A percentile compares a stretch with the other conserved stretches of the same genome.
phyloP scores from a whole-genome alignment of 768 basidiomycete species.

The Tulasnella sp. region DNA sequence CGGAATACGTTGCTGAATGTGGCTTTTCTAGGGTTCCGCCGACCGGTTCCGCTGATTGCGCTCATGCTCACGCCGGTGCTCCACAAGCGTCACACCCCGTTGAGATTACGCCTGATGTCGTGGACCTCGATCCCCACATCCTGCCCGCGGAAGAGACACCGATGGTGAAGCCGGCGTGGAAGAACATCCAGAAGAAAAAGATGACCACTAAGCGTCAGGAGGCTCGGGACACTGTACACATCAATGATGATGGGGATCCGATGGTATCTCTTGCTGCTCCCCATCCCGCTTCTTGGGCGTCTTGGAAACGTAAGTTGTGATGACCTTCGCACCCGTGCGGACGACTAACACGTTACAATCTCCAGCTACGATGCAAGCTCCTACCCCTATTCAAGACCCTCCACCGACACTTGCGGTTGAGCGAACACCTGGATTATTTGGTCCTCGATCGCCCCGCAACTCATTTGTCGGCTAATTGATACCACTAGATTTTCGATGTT shows the following conservation, averaged over 20 bases:
- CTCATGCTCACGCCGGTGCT: conserved; percentile 2
- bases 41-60: background rate
- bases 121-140: conserved; percentile 32
- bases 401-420: conserved; percentile 40
- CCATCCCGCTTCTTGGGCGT: conserved; percentile 29
- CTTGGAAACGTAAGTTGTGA: conserved; percentile 32
- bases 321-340: too few species aligned
- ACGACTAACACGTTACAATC: background rate
- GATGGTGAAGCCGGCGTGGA: conserved; percentile 42
- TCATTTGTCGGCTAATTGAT: conserved; percentile 21
- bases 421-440: conserved; percentile 55
- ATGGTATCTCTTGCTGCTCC: background rate
- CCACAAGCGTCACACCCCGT: background rate
- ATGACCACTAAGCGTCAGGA: conserved; percentile 23
- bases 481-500: background rate
- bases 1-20: background rate
- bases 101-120: background rate
- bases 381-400: conserved; percentile 52
- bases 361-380: conserved; percentile 48
- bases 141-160: conserved; percentile 33
- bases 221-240: background rate
- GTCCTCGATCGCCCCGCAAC: conserved; percentile 53
- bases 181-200: conserved; percentile 42
- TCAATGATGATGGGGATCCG: background rate
- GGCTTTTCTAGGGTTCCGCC: conserved; percentile 15